A percentile compares a stretch with the other conserved stretches of the same genome.
phyloP scores from a whole-genome alignment of 305 asterid genomes.

The Nicotiana rustica region DNA sequence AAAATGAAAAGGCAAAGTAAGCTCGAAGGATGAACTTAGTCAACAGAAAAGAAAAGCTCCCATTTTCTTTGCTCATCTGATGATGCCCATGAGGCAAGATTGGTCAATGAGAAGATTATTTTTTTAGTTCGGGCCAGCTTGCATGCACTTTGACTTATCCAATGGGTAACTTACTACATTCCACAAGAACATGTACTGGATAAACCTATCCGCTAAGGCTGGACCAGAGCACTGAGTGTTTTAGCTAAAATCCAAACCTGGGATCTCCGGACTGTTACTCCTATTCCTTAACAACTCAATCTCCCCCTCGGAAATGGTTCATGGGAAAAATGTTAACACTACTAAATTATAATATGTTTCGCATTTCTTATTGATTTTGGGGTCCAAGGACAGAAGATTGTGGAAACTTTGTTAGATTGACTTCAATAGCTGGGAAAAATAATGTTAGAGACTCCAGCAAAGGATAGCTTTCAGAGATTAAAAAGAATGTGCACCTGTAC shows the following conservation, averaged over 20 bases:
- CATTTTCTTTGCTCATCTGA: not conserved
- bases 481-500: conserved; percentile 46
- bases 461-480: conserved; percentile 34
- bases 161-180: not conserved
- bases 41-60: conserved; percentile 21
- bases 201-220: conserved; percentile 12
- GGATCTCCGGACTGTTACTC: not conserved
- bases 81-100: conserved; percentile 20
- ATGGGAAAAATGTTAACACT: not conserved
- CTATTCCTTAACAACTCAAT: conserved; percentile 15
- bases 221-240: conserved; percentile 8
- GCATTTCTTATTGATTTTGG: conserved; percentile 1
- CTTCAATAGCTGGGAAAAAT: conserved; percentile 22
- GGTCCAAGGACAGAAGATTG: conserved; percentile 32
- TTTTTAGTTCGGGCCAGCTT: conserved; percentile 4
- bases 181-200: conserved; percentile 9
- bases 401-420: conserved; percentile 29
- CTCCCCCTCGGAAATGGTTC: conserved; percentile 8
- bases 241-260: not conserved
- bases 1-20: conserved; percentile 16
- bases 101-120: not conserved
- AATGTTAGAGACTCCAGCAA: conserved; percentile 35
- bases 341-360: not conserved
- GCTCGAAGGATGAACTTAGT: conserved; percentile 21
- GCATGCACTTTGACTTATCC: conserved; percentile 13